Base-by-base conservation (phyloP, 371 early-diverging fungal genomes). In the Lichtheimia corymbifera region DNA sequence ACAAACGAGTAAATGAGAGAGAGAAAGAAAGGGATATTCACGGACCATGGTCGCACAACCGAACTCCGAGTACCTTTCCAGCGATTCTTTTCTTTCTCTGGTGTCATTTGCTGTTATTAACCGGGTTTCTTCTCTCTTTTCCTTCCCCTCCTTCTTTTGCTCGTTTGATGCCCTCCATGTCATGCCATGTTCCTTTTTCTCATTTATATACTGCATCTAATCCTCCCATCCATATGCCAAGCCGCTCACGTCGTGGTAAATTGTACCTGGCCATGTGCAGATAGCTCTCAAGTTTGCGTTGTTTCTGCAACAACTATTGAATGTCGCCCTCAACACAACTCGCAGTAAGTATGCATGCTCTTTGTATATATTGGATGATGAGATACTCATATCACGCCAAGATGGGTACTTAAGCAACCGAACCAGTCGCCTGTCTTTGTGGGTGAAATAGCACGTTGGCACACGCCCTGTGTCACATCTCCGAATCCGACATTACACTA, bases 231-330 rank as follows among this genome's bases (percentile, higher is more conserved):
- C 18, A 43, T 15, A 43, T 56, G 45, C 45, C 20, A 50, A 49
- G 53, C 64, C 13, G 13, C 28, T 24, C 42, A 64, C 15, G 64
- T 58, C 5, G 45, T 58, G 17, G 65, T 69, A 18, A 59, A 69
- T 47, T 69, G 69, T 53, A 65, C 69, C 2, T 69, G 69, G 69
- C 69, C 69, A n/a, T 69, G 69, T 45, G 40, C 65, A 13, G 57
- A 53, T 40, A 25, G 25, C n/a, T 43, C 51, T 17, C 41, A 65
- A 20, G 67, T 53, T 9, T 69, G 69, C 49, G 55, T 62, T 6
- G 57, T 69, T 5, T 62, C 69, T 3, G n/a, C 30, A n/a, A 20
- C 28, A 7, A 20, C 60, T 6, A 42, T 65, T 40, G 62, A 62
- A 45, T 69, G 69, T 50, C 45, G 40, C n/a, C 63, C 62, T 5